Evolutionary conservation across 2,329 filamentous ascomycete species (phyloP).

Genomic region (Neoscytalidium dimidiatum): DNA sequence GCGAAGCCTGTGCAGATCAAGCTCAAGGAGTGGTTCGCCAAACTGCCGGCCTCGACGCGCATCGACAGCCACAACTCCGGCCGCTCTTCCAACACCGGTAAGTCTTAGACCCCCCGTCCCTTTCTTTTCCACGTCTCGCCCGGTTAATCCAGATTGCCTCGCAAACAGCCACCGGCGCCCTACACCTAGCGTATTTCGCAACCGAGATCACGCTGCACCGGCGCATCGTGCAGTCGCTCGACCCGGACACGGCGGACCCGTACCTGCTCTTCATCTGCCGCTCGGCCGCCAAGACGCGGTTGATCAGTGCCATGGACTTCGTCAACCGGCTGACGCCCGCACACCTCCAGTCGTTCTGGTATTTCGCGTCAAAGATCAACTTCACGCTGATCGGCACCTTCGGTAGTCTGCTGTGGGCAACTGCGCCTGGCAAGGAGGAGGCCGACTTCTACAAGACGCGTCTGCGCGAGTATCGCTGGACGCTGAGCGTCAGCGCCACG

Average conservation of each 20-base stretch:
- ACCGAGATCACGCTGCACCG: slow-evolving; percentile 92
- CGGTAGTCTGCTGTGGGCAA: slow-evolving; percentile 85
- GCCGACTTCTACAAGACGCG: slow-evolving; percentile 88
- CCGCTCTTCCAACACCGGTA: slow-evolving; percentile 47
- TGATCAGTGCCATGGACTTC: slow-evolving; percentile 97
- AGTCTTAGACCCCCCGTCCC: slow-evolving; percentile 18
- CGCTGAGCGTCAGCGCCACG: slow-evolving; percentile 80
- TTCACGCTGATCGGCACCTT: slow-evolving; percentile 96
- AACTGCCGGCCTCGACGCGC: slow-evolving; percentile 62
- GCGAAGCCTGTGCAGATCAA: slow-evolving; percentile 82
- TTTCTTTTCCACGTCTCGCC: slow-evolving; percentile 9
- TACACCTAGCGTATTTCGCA: slow-evolving; percentile 91
- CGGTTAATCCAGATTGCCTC: neutral
- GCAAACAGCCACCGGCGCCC: slow-evolving; percentile 54
- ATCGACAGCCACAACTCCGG: slow-evolving; percentile 60
- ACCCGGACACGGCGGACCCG: slow-evolving; percentile 50
- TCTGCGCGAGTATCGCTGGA: slow-evolving; percentile 91
- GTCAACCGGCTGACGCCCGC: slow-evolving; percentile 86
- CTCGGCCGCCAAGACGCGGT: slow-evolving; percentile 86
- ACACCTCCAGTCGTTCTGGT: slow-evolving; percentile 92
- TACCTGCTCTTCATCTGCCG: slow-evolving; percentile 92
- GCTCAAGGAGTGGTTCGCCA: slow-evolving; percentile 79
- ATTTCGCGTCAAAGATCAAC: slow-evolving; percentile 83
- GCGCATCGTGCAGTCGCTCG: slow-evolving; percentile 82
- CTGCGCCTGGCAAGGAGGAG: slow-evolving; percentile 82